Base-by-base conservation (phyloP, 2,329 filamentous ascomycete genomes). In the Fusarium tricinctum region DNA sequence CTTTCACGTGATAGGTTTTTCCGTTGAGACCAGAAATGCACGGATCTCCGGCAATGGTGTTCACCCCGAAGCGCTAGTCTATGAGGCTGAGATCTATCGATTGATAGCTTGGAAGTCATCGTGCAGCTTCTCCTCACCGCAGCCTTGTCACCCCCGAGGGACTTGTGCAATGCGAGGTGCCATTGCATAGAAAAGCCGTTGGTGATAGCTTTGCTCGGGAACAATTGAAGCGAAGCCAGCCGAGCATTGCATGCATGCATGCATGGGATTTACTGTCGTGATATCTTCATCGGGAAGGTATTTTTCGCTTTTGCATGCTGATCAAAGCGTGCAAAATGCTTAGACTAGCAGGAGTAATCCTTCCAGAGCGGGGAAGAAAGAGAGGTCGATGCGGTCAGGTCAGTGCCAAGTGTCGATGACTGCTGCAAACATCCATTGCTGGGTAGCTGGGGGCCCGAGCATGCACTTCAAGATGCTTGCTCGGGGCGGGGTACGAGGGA, bases 261-360 rank as follows among this genome's bases (percentile, higher is more conserved):
- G 30, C 22, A 33, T 19, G 32, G 38, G 14, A 23, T 33, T 23
- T 38, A 14, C 35, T 58, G 52, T 42, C 33, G 45, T 44, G 39
- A 49, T 38, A 13, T 58, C 47, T 47, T 39, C 19, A 58, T 40
- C 15, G 38, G 48, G 62, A 61, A 66, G 62, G 62, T 68, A 40
- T 43, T 14, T 14, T 17, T 15, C 19, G 14, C 12, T 42, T 30
- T 38, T 8, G 44, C 28, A 43, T 55, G 51, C 56, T 57, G 42
- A 43, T 40, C 20, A 43, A 32, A 40, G 30, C 12, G 58, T 43
- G 33, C 4, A 19, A 42, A 13, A 22, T n/a, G 39, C 43, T 49
- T 46, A 40, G 47, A 64, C 50, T 33, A 63, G 45, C 61, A 40
- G 15, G n/a, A 13, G 8, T 4, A 52, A 38, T 57, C 52, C 43